Conservation (phyloP, 345 rosid species). For the Camelina sativa region DNA sequence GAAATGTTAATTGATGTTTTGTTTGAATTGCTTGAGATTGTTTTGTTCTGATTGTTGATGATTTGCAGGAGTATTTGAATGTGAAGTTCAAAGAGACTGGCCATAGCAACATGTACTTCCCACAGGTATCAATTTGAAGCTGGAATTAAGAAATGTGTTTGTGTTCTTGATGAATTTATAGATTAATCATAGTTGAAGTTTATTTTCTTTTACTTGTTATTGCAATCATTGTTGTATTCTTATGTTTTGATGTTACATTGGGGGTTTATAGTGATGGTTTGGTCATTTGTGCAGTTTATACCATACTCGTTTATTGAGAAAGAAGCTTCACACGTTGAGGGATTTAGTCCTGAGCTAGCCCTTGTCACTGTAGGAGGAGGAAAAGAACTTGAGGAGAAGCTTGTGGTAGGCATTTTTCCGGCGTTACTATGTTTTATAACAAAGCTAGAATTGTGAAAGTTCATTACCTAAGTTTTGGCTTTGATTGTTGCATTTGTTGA, state of each 20-base stretch:
- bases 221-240: no score
- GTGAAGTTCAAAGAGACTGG: conserved; percentile 96
- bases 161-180: conserved; percentile 1
- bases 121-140: conserved; percentile 63
- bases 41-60: conserved; percentile 11
- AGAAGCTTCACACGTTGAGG: conserved; percentile 96
- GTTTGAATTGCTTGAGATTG: no score
- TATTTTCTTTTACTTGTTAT: not conserved
- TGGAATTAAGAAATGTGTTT: not conserved
- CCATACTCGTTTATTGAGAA: conserved; percentile 97
- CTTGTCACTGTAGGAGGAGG: conserved; percentile 92
- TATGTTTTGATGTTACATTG: conserved; percentile 12
- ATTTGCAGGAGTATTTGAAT: conserved; percentile 77
- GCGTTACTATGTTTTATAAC: conserved; percentile 12
- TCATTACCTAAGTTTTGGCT: conserved; percentile 63
- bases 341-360: conserved; percentile 92
- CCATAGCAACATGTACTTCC: conserved; percentile 93
- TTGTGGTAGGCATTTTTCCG: conserved; percentile 65
- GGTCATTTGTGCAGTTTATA: conserved; percentile 63
- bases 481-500: conserved; percentile 74
- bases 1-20: not conserved
- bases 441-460: conserved; percentile 32
- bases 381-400: conserved; percentile 94
- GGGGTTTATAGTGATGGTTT: conserved; percentile 10
- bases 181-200: not conserved